Evolutionary conservation across 2,329 filamentous ascomycete genomes (phyloP).

Genomic region (Trichoderma koningii): DNA sequence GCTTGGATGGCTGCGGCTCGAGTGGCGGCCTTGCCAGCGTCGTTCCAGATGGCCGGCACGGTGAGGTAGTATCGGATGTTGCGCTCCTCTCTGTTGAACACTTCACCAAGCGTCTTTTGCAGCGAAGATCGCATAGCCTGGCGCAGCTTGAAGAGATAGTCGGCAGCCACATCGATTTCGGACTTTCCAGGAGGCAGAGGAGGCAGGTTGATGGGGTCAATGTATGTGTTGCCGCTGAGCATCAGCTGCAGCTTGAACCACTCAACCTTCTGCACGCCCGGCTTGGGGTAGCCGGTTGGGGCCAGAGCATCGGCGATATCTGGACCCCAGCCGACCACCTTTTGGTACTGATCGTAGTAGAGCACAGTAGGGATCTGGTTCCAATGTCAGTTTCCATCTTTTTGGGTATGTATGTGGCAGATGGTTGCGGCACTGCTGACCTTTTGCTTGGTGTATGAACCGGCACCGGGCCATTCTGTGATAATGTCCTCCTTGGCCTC

Average conservation of each 20-base stretch:
- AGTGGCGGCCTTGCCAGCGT: slow-evolving; percentile 95
- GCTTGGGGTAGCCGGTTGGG: slow-evolving; percentile 95
- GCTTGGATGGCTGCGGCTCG: slow-evolving; percentile 95
- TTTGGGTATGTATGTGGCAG: background rate
- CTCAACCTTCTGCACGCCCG: slow-evolving; percentile 96
- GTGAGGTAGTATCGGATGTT: slow-evolving; percentile 98
- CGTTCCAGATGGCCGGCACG: slow-evolving; percentile 99
- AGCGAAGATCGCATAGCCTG: slow-evolving; percentile 95
- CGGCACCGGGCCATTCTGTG: slow-evolving; percentile 96
- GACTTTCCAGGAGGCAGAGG: slow-evolving; percentile 97
- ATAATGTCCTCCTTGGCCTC: slow-evolving; percentile 99
- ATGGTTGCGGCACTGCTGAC: slow-evolving; percentile 48
- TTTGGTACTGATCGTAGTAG: slow-evolving; percentile 99
- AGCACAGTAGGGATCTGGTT: slow-evolving; percentile 93
- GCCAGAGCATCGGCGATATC: slow-evolving; percentile 97
- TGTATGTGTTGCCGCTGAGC: slow-evolving; percentile 98
- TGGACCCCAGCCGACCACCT: slow-evolving; percentile 98
- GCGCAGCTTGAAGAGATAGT: slow-evolving; percentile 97
- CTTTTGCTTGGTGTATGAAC: slow-evolving; percentile 98
- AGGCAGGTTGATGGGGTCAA: slow-evolving; percentile 97
- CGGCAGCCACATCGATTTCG: slow-evolving; percentile 98
- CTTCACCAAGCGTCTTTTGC: slow-evolving; percentile 94
- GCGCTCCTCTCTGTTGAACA: slow-evolving; percentile 96
- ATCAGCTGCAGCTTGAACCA: slow-evolving; percentile 99
- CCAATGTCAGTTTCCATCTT: slow-evolving; percentile 6